Base-by-base conservation (phyloP, 2,329 filamentous ascomycete genomes). In the Alternaria solani region DNA sequence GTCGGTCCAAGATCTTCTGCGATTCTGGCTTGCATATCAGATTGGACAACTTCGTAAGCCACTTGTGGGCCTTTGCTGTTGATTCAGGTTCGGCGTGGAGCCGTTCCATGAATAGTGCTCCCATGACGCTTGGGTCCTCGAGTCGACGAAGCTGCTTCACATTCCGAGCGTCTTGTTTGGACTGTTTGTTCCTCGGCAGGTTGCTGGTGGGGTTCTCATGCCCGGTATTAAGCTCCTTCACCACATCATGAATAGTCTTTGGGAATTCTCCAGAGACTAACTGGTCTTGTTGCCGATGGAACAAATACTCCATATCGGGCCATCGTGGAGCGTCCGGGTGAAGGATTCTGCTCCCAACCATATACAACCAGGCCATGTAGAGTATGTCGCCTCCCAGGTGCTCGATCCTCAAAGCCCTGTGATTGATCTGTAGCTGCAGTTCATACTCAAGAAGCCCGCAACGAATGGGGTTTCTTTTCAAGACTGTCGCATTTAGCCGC, bases 21-120 rank as follows among this genome's bases (percentile, higher is more conserved):
- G 30, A 54, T 36, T 46, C 20, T 11, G 41, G 51, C 20, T 46
- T 54, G 41, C 51, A 53, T 26, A 53, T 18, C 26, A 43, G 30
- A 38, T 32, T 53, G 14, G 42, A 38, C 42, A 43, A 23, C 12
- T 34, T 34, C 9, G n/a, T 30, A n/a, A 43, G n/a, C 26, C 26
- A 34, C 14, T 20, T 26, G 20, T 53, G 51, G 7, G 51, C 38
- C 18, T 53, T 28, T 16, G 16, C 18, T 30, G 38, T 43, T 12
- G 26, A 20, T 9, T 34, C 28, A 25, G 39, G 16, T 18, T 43
- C 38, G 11, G 28, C 18, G 12, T 32, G 9, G 25, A 53, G 14
- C 26, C 51, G 38, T 9, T 34, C 7, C 11, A 43, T 20, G 25
- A 34, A 34, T n/a, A 53, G n/a, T 23, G 7, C 12, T 6, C 23